Percentiles rank a stretch among this genome's conserved stretches.
Evolutionary conservation across 2,329 filamentous ascomycete species (phyloP).

Genomic region (Penicillium sclerotigenum): DNA sequence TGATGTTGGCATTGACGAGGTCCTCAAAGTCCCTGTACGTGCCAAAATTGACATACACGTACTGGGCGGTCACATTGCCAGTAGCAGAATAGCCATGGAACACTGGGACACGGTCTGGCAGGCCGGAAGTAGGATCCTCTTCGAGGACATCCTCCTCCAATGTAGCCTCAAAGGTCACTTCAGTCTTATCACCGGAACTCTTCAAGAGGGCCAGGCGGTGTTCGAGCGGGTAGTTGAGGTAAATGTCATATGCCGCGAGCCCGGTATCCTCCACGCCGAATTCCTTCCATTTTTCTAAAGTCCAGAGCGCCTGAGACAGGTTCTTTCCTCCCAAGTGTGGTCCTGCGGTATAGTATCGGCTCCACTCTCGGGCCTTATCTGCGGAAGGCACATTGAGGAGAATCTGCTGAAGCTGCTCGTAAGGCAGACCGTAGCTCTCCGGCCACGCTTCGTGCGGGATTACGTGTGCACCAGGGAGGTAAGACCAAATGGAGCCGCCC

Average conservation of each 20-base stretch:
- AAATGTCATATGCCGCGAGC: slow-evolving; percentile 70
- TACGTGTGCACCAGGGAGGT: slow-evolving; percentile 40
- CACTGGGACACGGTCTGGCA: slow-evolving; percentile 72
- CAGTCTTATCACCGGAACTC: slow-evolving; percentile 42
- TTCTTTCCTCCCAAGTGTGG: slow-evolving; percentile 76
- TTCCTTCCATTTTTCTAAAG: slow-evolving; percentile 67
- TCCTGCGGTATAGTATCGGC: slow-evolving; percentile 72
- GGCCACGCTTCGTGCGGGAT: slow-evolving; percentile 43
- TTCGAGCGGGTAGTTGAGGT: slow-evolving; percentile 72
- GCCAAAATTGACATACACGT: slow-evolving; percentile 89
- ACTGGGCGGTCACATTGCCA: slow-evolving; percentile 84
- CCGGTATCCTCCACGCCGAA: slow-evolving; percentile 60
- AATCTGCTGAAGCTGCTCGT: slow-evolving; percentile 54
- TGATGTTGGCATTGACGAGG: slow-evolving; percentile 69
- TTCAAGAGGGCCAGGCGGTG: slow-evolving; percentile 66
- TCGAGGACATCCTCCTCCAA: slow-evolving; percentile 80
- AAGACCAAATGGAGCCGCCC: slow-evolving; percentile 39
- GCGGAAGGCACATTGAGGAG: slow-evolving; percentile 54
- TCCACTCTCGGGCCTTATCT: slow-evolving; percentile 65
- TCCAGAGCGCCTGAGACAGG: slow-evolving; percentile 73
- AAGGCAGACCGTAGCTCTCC: slow-evolving; percentile 47
- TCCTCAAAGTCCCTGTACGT: slow-evolving; percentile 84
- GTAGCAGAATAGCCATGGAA: slow-evolving; percentile 94
- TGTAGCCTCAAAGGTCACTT: slow-evolving; percentile 72
- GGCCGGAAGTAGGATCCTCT: slow-evolving; percentile 74